These are phyloP conservation scores for Cladosporium oxysporum DNA, from an alignment of 2,329 filamentous ascomycete genomes.

Conservation along the genomic window DNA sequence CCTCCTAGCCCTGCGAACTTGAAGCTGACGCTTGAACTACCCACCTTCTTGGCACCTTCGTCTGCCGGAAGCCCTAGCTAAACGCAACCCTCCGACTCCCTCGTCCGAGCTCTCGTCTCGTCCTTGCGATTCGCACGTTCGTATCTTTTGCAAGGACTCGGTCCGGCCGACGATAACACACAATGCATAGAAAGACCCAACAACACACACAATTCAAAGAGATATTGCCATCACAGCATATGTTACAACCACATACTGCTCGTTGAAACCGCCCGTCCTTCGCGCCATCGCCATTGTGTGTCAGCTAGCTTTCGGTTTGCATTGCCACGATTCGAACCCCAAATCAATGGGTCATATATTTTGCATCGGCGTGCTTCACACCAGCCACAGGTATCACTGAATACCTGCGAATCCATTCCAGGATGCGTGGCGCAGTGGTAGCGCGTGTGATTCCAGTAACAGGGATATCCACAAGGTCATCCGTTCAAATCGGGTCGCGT, in stretches of 20 bases:
- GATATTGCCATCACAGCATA: not conserved
- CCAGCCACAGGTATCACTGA: not conserved
- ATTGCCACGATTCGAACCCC: not conserved
- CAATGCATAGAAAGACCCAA: not conserved
- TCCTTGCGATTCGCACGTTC: not conserved
- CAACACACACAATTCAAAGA: not conserved
- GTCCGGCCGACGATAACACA: not conserved
- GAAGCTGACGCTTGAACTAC: not conserved
- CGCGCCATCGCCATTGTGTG: too few relatives aligned
- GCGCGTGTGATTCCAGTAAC: constrained; percentile 21
- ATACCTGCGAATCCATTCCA: not conserved
- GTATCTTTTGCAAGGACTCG: not conserved
- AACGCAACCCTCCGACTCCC: not conserved
- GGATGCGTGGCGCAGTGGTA: constrained; percentile 20
- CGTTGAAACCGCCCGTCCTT: not conserved
- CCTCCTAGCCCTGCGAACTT: not conserved
- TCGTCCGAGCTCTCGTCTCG: not conserved
- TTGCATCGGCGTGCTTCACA: accelerated
- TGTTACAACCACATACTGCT: not conserved
- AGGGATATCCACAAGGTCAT: constrained; percentile 20
- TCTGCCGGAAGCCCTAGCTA: not conserved
- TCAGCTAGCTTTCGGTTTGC: too few relatives aligned
- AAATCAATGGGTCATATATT: not conserved
- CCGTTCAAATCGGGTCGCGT: constrained; percentile 21
- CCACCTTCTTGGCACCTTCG: not conserved